Conservation (phyloP, 2,329 filamentous ascomycete genomes). For the Claviceps sp. region DNA sequence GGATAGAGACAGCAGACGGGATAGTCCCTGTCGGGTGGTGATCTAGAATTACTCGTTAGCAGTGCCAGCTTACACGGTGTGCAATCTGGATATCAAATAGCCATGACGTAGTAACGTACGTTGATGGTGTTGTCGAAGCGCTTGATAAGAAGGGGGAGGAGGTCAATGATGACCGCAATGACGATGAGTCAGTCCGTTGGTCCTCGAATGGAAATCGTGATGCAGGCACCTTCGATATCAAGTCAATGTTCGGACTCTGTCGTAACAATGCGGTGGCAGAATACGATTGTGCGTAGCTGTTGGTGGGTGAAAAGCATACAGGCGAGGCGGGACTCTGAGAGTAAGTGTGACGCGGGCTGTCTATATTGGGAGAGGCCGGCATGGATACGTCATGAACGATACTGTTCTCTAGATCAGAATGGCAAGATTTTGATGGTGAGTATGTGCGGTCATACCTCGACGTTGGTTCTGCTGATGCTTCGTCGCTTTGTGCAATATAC, state of each 20-base stretch:
- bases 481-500: background rate
- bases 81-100: background rate
- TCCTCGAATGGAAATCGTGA: conserved; percentile 7
- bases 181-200: conserved; percentile 3
- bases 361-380: background rate
- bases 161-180: background rate
- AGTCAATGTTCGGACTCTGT: conserved; percentile 9
- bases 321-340: conserved; percentile 2
- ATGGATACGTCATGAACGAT: conserved; percentile 1
- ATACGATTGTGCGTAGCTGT: conserved; percentile 4
- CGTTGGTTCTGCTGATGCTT: conserved; percentile 1
- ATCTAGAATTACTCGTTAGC: conserved; percentile 1
- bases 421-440: conserved; percentile 2
- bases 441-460: background rate
- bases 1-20: conserved; percentile 25
- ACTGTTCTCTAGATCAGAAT: background rate
- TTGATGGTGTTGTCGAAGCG: background rate
- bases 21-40: conserved; percentile 16
- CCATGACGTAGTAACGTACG: background rate
- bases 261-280: conserved; percentile 5
- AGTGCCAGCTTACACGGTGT: background rate
- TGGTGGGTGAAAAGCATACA: conserved; percentile 1
- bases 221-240: conserved; percentile 8
- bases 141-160: background rate
- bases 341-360: background rate